phyloP scores from a whole-genome alignment of 345 rosid genomes.

The Iberis pinnata region DNA sequence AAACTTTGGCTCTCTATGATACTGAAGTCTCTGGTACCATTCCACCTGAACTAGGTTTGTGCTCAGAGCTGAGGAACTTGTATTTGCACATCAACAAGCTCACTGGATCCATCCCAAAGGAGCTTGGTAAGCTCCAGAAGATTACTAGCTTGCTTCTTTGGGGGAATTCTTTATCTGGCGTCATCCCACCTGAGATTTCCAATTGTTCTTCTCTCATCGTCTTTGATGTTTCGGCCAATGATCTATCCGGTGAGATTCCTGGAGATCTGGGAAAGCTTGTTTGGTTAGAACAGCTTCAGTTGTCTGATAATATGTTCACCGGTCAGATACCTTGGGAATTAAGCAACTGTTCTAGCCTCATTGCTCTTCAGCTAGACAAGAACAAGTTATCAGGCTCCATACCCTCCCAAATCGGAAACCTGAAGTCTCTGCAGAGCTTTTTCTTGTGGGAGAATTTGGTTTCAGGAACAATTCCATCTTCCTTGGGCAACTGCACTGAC shows the following conservation, averaged over 20 bases:
- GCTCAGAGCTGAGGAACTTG: slow-evolving; percentile 74
- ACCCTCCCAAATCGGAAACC: slow-evolving; percentile 64
- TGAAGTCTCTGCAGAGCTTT: slow-evolving; percentile 73
- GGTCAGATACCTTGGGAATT: slow-evolving; percentile 72
- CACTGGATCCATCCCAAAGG: slow-evolving; percentile 71
- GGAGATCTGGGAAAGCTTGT: slow-evolving; percentile 69
- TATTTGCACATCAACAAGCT: slow-evolving; percentile 94
- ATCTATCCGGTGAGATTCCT: slow-evolving; percentile 69
- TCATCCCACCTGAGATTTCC: slow-evolving; percentile 73
- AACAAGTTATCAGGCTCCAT: slow-evolving; percentile 71
- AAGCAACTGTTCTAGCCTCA: slow-evolving; percentile 79
- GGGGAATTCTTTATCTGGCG: slow-evolving; percentile 73
- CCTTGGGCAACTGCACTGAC: slow-evolving; percentile 81
- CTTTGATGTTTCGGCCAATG: slow-evolving; percentile 83
- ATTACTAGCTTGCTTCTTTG: slow-evolving; percentile 88
- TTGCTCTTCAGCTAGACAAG: slow-evolving; percentile 88
- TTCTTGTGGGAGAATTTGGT: slow-evolving; percentile 89
- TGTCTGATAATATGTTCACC: slow-evolving; percentile 72
- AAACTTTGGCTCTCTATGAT: slow-evolving; percentile 81
- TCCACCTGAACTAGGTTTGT: slow-evolving; percentile 72
- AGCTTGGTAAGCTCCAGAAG: slow-evolving; percentile 74
- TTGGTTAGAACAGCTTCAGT: slow-evolving; percentile 82
- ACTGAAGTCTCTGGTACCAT: slow-evolving; percentile 69
- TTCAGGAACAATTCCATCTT: slow-evolving; percentile 74
- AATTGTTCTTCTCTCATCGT: slow-evolving; percentile 90